phyloP scores from a whole-genome alignment of 148 eudicot genomes.

The Hydrangea macrophylla region DNA sequence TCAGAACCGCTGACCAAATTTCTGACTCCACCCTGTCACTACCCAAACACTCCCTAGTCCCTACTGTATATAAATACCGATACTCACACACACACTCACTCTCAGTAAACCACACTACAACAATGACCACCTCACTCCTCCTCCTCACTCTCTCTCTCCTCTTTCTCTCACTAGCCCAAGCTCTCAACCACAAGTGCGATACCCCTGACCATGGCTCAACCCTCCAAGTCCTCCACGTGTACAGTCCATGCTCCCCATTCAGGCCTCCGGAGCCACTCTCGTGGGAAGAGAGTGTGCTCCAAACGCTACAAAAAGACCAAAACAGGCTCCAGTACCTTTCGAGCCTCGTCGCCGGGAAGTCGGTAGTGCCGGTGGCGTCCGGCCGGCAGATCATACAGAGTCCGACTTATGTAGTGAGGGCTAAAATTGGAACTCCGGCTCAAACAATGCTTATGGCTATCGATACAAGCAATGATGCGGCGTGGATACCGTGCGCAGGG shows the following conservation, averaged over 20 bases:
- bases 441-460: conserved; percentile 73
- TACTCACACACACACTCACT: not conserved
- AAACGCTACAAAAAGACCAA: conserved; percentile 49
- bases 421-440: conserved; percentile 67
- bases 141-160: conserved; percentile 24
- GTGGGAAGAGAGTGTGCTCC: conserved; percentile 66
- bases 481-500: conserved; percentile 78
- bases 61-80: not conserved
- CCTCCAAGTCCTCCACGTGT: conserved; percentile 51
- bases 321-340: conserved; percentile 55
- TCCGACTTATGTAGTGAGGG: conserved; percentile 73
- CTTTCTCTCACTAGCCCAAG: conserved; percentile 21
- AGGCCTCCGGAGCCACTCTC: conserved; percentile 36
- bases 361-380: conserved; percentile 55
- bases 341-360: conserved; percentile 56
- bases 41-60: not conserved
- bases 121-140: conserved; percentile 15
- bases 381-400: conserved; percentile 63
- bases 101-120: not conserved
- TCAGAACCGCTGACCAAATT: no score
- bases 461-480: conserved; percentile 78
- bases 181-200: conserved; percentile 10
- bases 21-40: no score
- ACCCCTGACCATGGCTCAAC: conserved; percentile 34
- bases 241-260: conserved; percentile 69